Evolutionary conservation across 805 yeast species (phyloP).

Genomic region (Cyberlindnera amylophila): DNA sequence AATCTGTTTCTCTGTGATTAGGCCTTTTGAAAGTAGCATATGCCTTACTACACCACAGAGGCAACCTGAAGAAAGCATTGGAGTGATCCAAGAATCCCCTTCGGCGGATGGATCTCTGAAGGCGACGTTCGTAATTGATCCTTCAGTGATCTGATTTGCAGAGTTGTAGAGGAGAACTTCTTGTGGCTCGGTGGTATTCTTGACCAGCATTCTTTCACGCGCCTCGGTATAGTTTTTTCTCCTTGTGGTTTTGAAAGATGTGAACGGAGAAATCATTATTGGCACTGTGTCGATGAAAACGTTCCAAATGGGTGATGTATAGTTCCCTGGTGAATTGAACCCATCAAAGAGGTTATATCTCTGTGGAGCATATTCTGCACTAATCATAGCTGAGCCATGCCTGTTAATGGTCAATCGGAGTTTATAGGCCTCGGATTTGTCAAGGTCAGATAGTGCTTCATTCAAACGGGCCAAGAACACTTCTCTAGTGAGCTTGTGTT

Average conservation of each 20-base stretch:
- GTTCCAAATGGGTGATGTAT: slow-evolving; percentile 41
- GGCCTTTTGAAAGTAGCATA: slow-evolving; percentile 50
- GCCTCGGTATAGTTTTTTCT: slow-evolving; percentile 63
- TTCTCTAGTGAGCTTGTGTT: slow-evolving; percentile 38
- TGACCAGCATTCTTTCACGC: slow-evolving; percentile 42
- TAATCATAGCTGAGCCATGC: slow-evolving; percentile 34
- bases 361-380: slow-evolving; percentile 32
- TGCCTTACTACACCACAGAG: slow-evolving; percentile 80
- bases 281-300: slow-evolving; percentile 58
- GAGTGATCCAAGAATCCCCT: slow-evolving; percentile 69
- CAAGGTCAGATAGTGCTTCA: slow-evolving; percentile 30
- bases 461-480: slow-evolving; percentile 41
- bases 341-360: slow-evolving; percentile 31
- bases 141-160: slow-evolving; percentile 65
- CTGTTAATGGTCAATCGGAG: slow-evolving; percentile 42
- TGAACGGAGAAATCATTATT: slow-evolving; percentile 62
- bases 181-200: slow-evolving; percentile 30
- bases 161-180: slow-evolving; percentile 74
- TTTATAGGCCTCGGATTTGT: slow-evolving; percentile 38
- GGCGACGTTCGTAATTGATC: slow-evolving; percentile 80
- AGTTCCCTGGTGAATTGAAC: slow-evolving; percentile 26
- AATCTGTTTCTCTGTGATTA: slow-evolving; percentile 52
- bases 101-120: slow-evolving; percentile 31
- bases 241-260: slow-evolving; percentile 82
- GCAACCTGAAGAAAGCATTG: slow-evolving; percentile 74